These are phyloP conservation scores for Escovopsis sp. DNA, from an alignment of 2,329 filamentous ascomycete genomes.

Conservation along the genomic window DNA sequence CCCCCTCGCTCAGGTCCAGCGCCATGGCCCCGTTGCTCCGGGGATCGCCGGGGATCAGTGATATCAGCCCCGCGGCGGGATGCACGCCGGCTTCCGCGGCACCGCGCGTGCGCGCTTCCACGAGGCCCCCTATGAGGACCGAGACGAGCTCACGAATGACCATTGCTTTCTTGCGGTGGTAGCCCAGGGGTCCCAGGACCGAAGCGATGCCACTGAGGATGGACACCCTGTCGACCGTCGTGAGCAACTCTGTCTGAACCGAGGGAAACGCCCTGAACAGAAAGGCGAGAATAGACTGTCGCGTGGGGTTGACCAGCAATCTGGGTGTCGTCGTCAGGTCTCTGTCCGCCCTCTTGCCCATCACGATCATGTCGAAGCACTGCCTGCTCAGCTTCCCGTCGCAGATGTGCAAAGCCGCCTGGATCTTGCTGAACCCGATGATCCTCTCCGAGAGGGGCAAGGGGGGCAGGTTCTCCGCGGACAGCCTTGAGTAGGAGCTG, in stretches of 20 bases:
- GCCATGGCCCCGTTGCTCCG: constrained; percentile 36
- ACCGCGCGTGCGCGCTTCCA: constrained; percentile 81
- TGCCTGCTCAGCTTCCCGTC: constrained; percentile 46
- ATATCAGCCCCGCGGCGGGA: constrained; percentile 73
- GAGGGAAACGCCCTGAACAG: constrained; percentile 59
- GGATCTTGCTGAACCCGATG: constrained; percentile 57
- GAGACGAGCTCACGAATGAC: constrained; percentile 75
- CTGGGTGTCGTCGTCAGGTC: constrained; percentile 37
- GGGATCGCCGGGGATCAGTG: constrained; percentile 43
- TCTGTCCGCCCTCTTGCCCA: constrained; percentile 41
- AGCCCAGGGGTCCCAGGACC: constrained; percentile 65
- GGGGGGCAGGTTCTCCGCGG: constrained; percentile 55
- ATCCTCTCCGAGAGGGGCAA: constrained; percentile 58
- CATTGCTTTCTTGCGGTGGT: constrained; percentile 82
- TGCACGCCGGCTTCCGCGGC: constrained; percentile 95
- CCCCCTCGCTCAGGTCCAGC: constrained; percentile 47
- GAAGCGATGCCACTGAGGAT: constrained; percentile 76
- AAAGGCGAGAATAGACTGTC: constrained; percentile 48
- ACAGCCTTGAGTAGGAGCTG: constrained; percentile 56
- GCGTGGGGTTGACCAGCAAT: constrained; percentile 39
- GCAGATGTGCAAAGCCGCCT: constrained; percentile 51
- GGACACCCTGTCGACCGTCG: constrained; percentile 59
- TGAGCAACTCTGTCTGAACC: constrained; percentile 49
- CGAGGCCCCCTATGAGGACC: constrained; percentile 67
- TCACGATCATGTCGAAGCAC: constrained; percentile 50